Conservation (phyloP, 495 filamentous ascomycete genomes). For the Xylaria cubensis region DNA sequence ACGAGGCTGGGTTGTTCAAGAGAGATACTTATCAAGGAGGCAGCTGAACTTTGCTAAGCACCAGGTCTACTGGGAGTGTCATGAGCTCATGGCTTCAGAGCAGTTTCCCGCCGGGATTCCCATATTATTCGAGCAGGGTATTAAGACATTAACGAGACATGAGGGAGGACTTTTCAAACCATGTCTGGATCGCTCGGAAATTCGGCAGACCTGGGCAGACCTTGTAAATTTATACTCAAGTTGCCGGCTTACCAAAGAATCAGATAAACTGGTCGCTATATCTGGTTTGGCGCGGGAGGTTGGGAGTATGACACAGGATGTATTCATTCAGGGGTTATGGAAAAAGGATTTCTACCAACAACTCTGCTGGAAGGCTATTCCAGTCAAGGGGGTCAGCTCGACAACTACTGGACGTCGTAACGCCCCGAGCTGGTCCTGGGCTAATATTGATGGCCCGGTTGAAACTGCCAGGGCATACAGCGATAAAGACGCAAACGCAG, state of each 20-base stretch:
- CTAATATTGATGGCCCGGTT: constrained; percentile 1
- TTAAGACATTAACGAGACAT: no score
- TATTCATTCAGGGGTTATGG: background rate
- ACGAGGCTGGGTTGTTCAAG: constrained; percentile 45
- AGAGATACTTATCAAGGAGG: constrained; percentile 39
- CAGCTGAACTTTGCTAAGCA: constrained; percentile 33
- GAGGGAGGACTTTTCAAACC: background rate
- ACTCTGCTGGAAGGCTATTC: background rate
- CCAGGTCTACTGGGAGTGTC: constrained; percentile 45
- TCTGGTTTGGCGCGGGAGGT: constrained; percentile 19
- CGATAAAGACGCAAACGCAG: background rate
- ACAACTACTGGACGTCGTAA: background rate
- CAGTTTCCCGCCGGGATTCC: constrained; percentile 13
- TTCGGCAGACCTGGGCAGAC: background rate
- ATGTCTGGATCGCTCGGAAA: background rate
- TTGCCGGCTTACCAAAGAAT: background rate
- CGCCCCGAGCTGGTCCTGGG: background rate
- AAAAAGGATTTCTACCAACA: constrained; percentile 1
- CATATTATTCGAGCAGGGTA: no score
- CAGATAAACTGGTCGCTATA: constrained; percentile 26
- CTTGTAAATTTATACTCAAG: constrained; percentile 19
- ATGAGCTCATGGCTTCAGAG: constrained; percentile 24
- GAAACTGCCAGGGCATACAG: background rate
- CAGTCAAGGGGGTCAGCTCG: background rate
- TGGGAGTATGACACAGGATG: background rate